Conservation (phyloP, 371 early-diverging fungal genomes). For the Mortierella sp. region DNA sequence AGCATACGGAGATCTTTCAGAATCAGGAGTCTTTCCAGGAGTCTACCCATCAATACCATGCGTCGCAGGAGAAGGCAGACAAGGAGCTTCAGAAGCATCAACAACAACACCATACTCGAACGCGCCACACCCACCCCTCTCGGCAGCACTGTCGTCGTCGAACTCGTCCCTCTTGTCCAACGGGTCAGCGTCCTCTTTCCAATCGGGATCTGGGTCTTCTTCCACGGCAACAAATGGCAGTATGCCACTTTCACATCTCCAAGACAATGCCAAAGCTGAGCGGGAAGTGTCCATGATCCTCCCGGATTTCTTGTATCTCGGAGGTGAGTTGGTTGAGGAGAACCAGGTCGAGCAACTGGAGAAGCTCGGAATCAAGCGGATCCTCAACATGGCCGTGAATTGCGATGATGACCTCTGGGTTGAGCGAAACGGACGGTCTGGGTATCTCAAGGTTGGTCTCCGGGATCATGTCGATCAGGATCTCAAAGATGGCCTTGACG, state of each 20-base stretch:
- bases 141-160: constrained; percentile 24
- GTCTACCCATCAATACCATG: constrained; percentile 15
- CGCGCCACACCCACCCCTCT: constrained; percentile 16
- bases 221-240: background rate
- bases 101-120: background rate
- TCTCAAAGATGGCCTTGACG: constrained; percentile 68
- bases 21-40: constrained; percentile 52
- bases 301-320: constrained; percentile 71
- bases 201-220: constrained; percentile 15
- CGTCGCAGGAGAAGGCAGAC: constrained; percentile 1
- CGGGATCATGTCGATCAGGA: constrained; percentile 76
- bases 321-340: constrained; percentile 70
- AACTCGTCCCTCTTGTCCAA: constrained; percentile 24
- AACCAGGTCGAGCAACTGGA: constrained; percentile 67
- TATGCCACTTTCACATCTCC: constrained; percentile 29
- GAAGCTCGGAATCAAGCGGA: constrained; percentile 62
- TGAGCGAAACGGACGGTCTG: constrained; percentile 41
- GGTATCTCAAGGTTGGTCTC: constrained; percentile 70
- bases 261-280: constrained; percentile 47
- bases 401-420: constrained; percentile 68
- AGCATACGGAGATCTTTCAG: constrained; percentile 15
- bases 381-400: constrained; percentile 77
- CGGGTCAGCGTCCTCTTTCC: constrained; percentile 8
- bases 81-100: background rate
- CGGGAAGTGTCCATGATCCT: constrained; percentile 73